These are phyloP conservation scores for Chimonanthus praecox DNA, from an alignment of 164 flowering plant species.

Conservation along the genomic window DNA sequence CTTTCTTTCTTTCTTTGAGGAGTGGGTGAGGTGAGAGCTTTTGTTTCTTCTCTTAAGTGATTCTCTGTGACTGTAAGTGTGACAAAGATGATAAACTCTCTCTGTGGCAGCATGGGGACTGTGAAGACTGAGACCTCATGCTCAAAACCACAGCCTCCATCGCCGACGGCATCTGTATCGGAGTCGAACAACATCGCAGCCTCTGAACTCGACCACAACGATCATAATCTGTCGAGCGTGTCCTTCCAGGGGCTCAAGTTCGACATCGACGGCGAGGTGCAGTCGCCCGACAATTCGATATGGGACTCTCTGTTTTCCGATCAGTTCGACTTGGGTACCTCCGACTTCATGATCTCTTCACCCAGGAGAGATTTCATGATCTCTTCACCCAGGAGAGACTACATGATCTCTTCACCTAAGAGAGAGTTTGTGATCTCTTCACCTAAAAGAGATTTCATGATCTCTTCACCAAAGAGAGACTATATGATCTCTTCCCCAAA, in stretches of 20 bases:
- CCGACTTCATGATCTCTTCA: conserved; percentile 47
- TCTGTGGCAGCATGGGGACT: conserved; percentile 43
- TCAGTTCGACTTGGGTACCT: conserved; percentile 31
- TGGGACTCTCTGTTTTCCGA: conserved; percentile 66
- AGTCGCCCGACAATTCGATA: conserved; percentile 47
- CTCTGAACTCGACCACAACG: conserved; percentile 23
- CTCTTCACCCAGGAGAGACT: conserved; percentile 45
- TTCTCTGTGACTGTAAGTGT: too few relatives aligned
- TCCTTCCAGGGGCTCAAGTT: conserved; percentile 35
- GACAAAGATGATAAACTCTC: conserved; percentile 37
- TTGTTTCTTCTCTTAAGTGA: background rate
- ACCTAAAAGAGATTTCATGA: conserved; percentile 62
- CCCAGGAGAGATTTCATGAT: conserved; percentile 67
- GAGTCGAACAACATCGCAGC: conserved; percentile 25
- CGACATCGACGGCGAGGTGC: conserved; percentile 42
- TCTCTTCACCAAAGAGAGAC: conserved; percentile 48
- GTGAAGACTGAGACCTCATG: conserved; percentile 26
- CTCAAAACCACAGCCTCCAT: conserved; percentile 24
- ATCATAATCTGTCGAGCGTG: conserved; percentile 32
- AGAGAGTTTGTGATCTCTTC: conserved; percentile 41
- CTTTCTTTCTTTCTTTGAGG: conserved; percentile 2
- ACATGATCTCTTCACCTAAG: conserved; percentile 22
- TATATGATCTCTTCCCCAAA: conserved; percentile 57
- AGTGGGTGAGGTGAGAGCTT: background rate
- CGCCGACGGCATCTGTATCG: conserved; percentile 29